Base-by-base conservation (phyloP, 257 asterid genomes). In the Gynochthodes officinalis region DNA sequence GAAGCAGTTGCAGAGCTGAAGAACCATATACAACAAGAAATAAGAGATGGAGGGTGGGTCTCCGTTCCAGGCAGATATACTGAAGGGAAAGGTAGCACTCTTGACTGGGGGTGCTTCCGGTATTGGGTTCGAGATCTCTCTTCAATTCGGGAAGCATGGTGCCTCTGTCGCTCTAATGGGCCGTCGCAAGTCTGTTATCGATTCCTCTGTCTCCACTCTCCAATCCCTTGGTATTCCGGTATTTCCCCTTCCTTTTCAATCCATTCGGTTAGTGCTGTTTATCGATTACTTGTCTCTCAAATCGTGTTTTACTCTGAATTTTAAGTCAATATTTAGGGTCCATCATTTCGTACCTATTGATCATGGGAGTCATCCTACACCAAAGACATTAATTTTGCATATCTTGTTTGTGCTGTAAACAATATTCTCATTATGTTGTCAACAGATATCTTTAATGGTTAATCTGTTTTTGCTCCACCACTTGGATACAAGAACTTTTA, bases 81-180 rank as follows among this genome's bases (percentile, higher is more conserved):
- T 90, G 28, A 80, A 73, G 70, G 96, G 95, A 78, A 81, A 88
- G 82, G 98, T 92, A 44, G 96, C 97, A 48, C 86, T 90, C 3
- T 79, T 90, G 75, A 92, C 98, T 16, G 98, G 98, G 28, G 98
- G 97, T 35, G 98, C 96, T 64, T 88, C 98, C 6, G 98, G 98
- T 1, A 90, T 92, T 71, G 97, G 98, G 5, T 85, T 84, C 37
- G 98, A 85, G 83, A 88, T 92, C 72, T 82, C 96, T 28, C 74
- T 87, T 60, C 90, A 92, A 46, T 88, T 92, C 37, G 97, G 98
- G 27, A 88, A 84, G 67, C 98, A 92, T 82, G 98, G 98, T 64
- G 98, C 97, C 68, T 83, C 97, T 81, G 60, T 92, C 73, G 92
- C 91, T 58, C 82, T 90, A 78, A 90, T 92, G 98, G 98, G 98